These are phyloP conservation scores for Fraxinus pennsylvanica DNA, from an alignment of 257 asterid species.

Conservation along the genomic window DNA sequence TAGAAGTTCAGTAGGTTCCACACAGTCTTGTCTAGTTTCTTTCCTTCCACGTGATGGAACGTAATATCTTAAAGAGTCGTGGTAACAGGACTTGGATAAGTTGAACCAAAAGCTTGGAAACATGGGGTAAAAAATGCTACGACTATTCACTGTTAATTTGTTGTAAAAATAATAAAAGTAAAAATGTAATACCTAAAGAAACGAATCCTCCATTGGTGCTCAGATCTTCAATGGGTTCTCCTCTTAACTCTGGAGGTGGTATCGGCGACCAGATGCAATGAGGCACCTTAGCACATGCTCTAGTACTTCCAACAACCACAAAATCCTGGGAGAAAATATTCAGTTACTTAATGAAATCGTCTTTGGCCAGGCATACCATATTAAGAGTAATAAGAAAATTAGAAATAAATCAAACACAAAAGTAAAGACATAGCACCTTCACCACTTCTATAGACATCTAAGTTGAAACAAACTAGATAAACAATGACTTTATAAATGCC, in stretches of 20 bases:
- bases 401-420: no score
- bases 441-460: no score
- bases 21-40: constrained; percentile 80
- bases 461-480: no score
- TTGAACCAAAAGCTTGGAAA: background rate
- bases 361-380: no score
- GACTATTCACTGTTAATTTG: background rate
- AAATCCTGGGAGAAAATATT: constrained; percentile 53
- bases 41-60: constrained; percentile 65
- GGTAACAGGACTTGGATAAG: background rate
- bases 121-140: background rate
- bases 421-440: no score
- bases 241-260: constrained; percentile 86
- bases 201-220: constrained; percentile 89
- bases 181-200: constrained; percentile 59
- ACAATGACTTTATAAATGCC: no score
- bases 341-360: background rate
- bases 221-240: constrained; percentile 78
- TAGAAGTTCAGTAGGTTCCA: constrained; percentile 86
- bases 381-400: no score
- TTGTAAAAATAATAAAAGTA: background rate
- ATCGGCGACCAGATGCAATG: constrained; percentile 79
- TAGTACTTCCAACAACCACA: constrained; percentile 64
- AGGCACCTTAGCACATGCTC: constrained; percentile 64
- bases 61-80: constrained; percentile 55